Conservation (phyloP, 2,329 filamentous ascomycete species). For the Simplicillium aogashimaense region DNA sequence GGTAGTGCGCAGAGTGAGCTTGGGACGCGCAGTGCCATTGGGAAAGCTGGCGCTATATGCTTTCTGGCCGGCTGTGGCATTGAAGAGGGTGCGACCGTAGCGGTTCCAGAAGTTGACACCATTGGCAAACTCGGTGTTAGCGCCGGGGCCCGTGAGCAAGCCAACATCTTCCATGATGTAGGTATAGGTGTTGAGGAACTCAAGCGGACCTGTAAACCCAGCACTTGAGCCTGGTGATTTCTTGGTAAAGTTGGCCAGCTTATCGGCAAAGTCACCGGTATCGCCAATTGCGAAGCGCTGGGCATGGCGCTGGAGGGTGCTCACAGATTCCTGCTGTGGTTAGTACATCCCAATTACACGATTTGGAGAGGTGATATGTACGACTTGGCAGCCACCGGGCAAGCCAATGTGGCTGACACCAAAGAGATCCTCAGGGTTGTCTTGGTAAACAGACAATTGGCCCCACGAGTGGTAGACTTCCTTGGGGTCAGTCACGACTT, state of each 20-base stretch:
- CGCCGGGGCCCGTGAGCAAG: slow-evolving; percentile 37
- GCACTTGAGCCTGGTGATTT: slow-evolving; percentile 15
- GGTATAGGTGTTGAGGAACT: slow-evolving; percentile 41
- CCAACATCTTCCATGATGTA: slow-evolving; percentile 31
- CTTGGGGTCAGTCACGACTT: slow-evolving; percentile 17
- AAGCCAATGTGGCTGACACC: slow-evolving; percentile 35
- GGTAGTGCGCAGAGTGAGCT: slow-evolving; percentile 42
- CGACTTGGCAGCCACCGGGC: slow-evolving; percentile 35
- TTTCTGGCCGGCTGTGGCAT: slow-evolving; percentile 34
- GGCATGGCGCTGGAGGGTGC: slow-evolving; percentile 44
- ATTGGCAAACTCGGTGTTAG: slow-evolving; percentile 35
- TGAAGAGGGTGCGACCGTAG: slow-evolving; percentile 43
- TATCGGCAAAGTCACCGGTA: slow-evolving; percentile 35
- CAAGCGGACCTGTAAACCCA: slow-evolving; percentile 31
- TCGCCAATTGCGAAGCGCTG: slow-evolving; percentile 37
- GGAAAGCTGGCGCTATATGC: slow-evolving; percentile 33
- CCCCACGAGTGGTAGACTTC: slow-evolving; percentile 27
- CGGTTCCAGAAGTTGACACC: slow-evolving; percentile 43
- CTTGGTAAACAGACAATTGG: slow-evolving; percentile 33
- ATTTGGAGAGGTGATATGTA: slow-evolving; percentile 1
- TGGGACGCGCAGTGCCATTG: slow-evolving; percentile 33
- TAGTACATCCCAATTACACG: neutral
- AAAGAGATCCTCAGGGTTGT: slow-evolving; percentile 33
- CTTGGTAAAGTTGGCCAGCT: slow-evolving; percentile 33
- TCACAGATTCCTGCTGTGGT: slow-evolving; percentile 28